Conservation (phyloP, 2,329 filamentous ascomycete genomes). For the Penicillium sp. region DNA sequence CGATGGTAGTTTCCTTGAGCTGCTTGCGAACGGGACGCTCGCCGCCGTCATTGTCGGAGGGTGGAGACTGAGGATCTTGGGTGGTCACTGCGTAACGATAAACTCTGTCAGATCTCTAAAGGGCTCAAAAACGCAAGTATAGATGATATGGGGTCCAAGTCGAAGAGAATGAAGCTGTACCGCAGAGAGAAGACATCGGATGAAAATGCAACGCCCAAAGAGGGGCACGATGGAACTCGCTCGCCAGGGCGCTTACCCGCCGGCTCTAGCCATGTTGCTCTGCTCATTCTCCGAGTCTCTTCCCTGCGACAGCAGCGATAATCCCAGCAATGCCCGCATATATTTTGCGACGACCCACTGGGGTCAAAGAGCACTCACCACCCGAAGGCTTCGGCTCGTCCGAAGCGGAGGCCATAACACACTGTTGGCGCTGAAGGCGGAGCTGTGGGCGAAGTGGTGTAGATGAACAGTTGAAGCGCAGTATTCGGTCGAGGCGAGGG, state of each 20-base stretch:
- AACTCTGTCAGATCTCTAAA: constrained; percentile 12
- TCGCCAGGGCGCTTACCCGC: constrained; percentile 2
- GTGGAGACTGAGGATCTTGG: constrained; percentile 33
- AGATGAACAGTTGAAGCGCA: background rate
- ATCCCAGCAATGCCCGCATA: background rate
- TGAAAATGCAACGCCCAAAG: background rate
- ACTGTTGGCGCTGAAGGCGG: constrained; percentile 5
- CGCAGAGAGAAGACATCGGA: background rate
- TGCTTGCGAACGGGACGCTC: constrained; percentile 65
- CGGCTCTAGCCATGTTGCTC: constrained; percentile 7
- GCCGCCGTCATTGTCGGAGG: constrained; percentile 47
- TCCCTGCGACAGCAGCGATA: constrained; percentile 4
- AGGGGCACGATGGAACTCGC: background rate
- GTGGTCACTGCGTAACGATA: constrained; percentile 20
- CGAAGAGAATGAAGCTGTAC: background rate
- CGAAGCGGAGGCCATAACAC: constrained; percentile 19
- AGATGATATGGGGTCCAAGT: background rate
- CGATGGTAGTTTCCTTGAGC: constrained; percentile 65
- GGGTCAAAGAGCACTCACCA: constrained; percentile 11
- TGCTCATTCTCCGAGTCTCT: constrained; percentile 3
- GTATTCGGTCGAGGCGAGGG: background rate
- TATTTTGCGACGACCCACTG: background rate
- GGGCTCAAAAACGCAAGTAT: background rate
- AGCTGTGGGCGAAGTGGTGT: background rate
- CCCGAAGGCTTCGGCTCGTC: constrained; percentile 16